A percentile compares a stretch with the other conserved stretches of the same genome.
Conservation (phyloP, 495 filamentous ascomycete genomes). For the Neurospora africana region DNA sequence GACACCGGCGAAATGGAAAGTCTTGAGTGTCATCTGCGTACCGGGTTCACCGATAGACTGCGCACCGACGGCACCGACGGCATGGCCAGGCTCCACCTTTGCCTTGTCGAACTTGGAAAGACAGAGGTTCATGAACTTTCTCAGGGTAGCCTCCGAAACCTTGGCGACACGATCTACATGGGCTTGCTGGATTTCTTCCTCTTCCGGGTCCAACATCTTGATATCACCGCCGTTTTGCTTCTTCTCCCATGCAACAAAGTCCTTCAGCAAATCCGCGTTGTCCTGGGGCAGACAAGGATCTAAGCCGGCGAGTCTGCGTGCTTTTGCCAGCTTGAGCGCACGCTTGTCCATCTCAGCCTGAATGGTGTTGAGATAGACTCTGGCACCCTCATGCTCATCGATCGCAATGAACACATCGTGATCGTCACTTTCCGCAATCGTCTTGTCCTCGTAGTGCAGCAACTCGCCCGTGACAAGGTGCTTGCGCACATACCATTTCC, state of each 20-base stretch:
- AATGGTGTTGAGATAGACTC: constrained; percentile 72
- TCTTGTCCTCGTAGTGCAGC: constrained; percentile 54
- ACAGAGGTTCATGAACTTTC: constrained; percentile 69
- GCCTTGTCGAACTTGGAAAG: constrained; percentile 82
- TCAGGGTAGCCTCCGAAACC: constrained; percentile 61
- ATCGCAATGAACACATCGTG: constrained; percentile 34
- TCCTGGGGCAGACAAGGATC: constrained; percentile 19
- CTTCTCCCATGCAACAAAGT: constrained; percentile 11
- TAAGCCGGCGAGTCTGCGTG: constrained; percentile 33
- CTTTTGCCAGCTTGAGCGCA: constrained; percentile 38
- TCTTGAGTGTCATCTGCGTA: constrained; percentile 99
- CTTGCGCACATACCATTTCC: constrained; percentile 52
- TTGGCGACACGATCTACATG: constrained; percentile 65
- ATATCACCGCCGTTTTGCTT: constrained; percentile 3
- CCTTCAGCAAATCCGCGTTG: constrained; percentile 6
- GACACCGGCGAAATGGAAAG: constrained; percentile 99
- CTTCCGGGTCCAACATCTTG: constrained; percentile 2
- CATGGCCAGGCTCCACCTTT: constrained; percentile 85
- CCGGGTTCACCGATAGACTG: constrained; percentile 98
- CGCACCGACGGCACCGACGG: constrained; percentile 93
- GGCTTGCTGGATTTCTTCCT: constrained; percentile 6
- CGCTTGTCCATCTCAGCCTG: constrained; percentile 50
- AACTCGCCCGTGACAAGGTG: constrained; percentile 34
- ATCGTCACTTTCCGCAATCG: constrained; percentile 38
- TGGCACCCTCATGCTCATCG: constrained; percentile 76